Percentiles rank a stretch among this genome's conserved stretches.
Evolutionary conservation across 2,329 filamentous ascomycete species (phyloP).

Genomic region (Emericellopsis cladophorae): DNA sequence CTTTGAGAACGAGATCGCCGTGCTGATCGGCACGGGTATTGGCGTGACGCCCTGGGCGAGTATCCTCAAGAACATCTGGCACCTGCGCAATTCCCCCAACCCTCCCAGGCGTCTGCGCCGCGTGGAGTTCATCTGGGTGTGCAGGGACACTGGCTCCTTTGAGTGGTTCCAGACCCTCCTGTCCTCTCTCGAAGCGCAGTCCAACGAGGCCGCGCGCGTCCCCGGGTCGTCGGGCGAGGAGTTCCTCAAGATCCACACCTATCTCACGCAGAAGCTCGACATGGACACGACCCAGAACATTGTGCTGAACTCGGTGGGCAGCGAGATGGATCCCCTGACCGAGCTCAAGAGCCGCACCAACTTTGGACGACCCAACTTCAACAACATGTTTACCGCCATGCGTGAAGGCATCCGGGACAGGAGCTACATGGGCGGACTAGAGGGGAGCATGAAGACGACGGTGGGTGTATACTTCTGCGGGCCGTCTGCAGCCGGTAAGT

Average conservation of each 20-base stretch:
- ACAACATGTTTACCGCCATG: constrained; percentile 69
- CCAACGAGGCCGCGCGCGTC: constrained; percentile 52
- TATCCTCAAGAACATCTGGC: constrained; percentile 96
- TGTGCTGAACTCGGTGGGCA: constrained; percentile 87
- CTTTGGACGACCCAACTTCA: constrained; percentile 88
- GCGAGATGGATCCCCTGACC: constrained; percentile 78
- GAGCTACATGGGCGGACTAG: constrained; percentile 72
- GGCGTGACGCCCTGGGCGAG: constrained; percentile 79
- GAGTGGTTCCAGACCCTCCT: constrained; percentile 98
- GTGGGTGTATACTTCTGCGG: constrained; percentile 98
- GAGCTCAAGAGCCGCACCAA: constrained; percentile 84
- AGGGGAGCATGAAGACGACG: constrained; percentile 64
- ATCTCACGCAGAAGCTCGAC: constrained; percentile 88
- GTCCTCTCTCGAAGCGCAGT: constrained; percentile 81
- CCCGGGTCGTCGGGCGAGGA: constrained; percentile 59
- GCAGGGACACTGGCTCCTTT: constrained; percentile 88
- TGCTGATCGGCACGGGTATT: constrained; percentile 77
- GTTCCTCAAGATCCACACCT: constrained; percentile 96
- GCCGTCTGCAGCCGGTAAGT: constrained; percentile 55
- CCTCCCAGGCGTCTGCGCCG: constrained; percentile 79
- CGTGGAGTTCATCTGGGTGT: constrained; percentile 99
- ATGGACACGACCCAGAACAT: constrained; percentile 92
- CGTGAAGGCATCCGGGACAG: constrained; percentile 76
- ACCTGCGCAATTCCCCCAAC: constrained; percentile 80
- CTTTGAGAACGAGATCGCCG: constrained; percentile 82